phyloP scores from a whole-genome alignment of 177 flowering plant genomes.

The Vitis hybrid region DNA sequence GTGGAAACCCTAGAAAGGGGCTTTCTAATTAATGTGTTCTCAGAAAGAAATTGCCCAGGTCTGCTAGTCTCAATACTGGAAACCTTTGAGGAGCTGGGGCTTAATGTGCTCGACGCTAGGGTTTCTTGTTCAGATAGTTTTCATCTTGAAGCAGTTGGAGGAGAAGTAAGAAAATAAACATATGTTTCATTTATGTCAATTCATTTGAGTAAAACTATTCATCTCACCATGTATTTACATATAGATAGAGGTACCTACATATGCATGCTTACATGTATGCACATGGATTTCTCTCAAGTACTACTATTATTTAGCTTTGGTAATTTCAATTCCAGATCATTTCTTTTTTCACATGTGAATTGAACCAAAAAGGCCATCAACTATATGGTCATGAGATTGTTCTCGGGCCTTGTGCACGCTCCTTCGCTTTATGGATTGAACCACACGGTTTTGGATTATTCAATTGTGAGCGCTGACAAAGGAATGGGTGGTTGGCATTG shows the following conservation, averaged over 20 bases:
- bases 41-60: slow-evolving; percentile 62
- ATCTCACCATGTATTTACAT: not conserved
- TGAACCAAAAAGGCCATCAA: not conserved
- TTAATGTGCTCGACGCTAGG: slow-evolving; percentile 72
- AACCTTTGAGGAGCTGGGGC: slow-evolving; percentile 75
- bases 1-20: slow-evolving; percentile 77
- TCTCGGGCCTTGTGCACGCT: no score
- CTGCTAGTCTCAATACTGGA: slow-evolving; percentile 69
- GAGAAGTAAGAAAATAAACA: slow-evolving; percentile 34
- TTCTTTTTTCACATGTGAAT: slow-evolving; percentile 6
- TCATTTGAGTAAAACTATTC: no score
- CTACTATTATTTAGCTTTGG: not conserved
- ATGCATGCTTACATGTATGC: not conserved
- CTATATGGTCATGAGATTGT: no score
- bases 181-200: not conserved
- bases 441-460: slow-evolving; percentile 14
- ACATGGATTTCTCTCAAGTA: not conserved
- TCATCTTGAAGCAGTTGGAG: slow-evolving; percentile 71
- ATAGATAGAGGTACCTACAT: no score
- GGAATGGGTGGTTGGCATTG: slow-evolving; percentile 12
- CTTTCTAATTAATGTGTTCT: slow-evolving; percentile 56
- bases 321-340: not conserved
- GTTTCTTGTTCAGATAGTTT: slow-evolving; percentile 72
- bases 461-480: not conserved
- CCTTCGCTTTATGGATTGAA: not conserved